These are phyloP conservation scores for Lipomyces orientalis DNA, from an alignment of 805 yeast genomes.

Conservation along the genomic window DNA sequence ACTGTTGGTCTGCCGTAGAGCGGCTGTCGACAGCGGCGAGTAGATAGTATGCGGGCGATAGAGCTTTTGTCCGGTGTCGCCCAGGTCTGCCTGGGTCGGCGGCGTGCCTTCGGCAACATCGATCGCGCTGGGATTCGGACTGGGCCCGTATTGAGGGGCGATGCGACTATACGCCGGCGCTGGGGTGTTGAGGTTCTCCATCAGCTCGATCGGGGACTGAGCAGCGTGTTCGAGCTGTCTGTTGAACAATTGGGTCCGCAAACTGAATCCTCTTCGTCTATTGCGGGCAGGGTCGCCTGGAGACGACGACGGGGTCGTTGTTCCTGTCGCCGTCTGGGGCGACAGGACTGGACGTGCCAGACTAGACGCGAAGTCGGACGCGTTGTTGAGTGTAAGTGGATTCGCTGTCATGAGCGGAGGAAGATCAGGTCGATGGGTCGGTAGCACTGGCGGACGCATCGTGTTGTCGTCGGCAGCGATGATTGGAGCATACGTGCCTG, in stretches of 20 bases:
- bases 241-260: constrained; percentile 69
- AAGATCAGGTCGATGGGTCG: not conserved
- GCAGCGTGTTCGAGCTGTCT: constrained; percentile 41
- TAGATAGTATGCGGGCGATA: constrained; percentile 6
- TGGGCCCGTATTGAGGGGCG: constrained; percentile 17
- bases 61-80: constrained; percentile 11
- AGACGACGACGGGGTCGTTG: not conserved
- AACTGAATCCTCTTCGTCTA: constrained; percentile 60
- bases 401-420: not conserved
- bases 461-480: not conserved
- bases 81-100: constrained; percentile 20
- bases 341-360: not conserved
- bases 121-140: constrained; percentile 27
- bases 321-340: not conserved
- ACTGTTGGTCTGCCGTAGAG: not conserved
- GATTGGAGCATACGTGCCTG: not conserved
- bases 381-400: not conserved
- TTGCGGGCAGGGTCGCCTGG: not conserved
- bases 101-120: constrained; percentile 32
- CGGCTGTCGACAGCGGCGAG: not conserved
- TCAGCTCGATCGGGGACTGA: constrained; percentile 47
- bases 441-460: not conserved
- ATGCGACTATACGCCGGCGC: constrained; percentile 32
- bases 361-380: not conserved
- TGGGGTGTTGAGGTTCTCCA: constrained; percentile 42